Evolutionary conservation across 23 red algal genomes (phyloP), one percentile per base, ranked within the genome.

Genomic region (Gracilaria gracilis): DNA sequence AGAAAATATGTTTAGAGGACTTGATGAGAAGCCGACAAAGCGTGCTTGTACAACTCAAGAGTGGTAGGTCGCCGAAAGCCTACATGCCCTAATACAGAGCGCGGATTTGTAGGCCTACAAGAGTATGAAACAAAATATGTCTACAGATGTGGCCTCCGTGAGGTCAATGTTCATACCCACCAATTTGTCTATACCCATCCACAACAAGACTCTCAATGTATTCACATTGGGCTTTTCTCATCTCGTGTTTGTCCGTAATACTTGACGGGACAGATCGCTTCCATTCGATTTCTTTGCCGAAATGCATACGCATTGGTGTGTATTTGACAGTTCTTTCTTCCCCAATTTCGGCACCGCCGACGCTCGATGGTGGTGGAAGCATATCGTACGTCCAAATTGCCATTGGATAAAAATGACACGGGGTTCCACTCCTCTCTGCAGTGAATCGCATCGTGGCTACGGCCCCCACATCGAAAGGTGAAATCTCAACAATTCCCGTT

Each of bases 391-490:
- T 99, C 67, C 65, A 88, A 16, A 99, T 46, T 27, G 97, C 93
- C 93, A 99, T 96, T 24, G 97, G 93, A 91, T 95, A 99, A 82
- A 96, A 99, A 72, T 99, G 97, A 46, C 38, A 85, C 15, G 94
- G 89, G 44, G 44, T 47, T 34, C 92, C 92, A 27, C 90, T 81
- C 53, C 88, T 88, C 57, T 42, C 69, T 31, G 97, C 97, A 13
- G 93, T 89, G 71, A 99, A 79, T 48, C 69, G 84, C 81, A 99
- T 96, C 75, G 95, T 91, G 57, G 96, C 94, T 33, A 99, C 88
- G 19, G 97, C 91, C 57, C 90, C 94, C 9, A 87, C 69, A 82
- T 96, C 94, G 84, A 99, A 99, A 24, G 77, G 71, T 13, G 91
- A 91, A 50, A 95, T 55, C 79, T 94, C 80, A 23, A 99, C 97